phyloP scores from a whole-genome alignment of 768 basidiomycete species.

The Butyriboletus loyo region DNA sequence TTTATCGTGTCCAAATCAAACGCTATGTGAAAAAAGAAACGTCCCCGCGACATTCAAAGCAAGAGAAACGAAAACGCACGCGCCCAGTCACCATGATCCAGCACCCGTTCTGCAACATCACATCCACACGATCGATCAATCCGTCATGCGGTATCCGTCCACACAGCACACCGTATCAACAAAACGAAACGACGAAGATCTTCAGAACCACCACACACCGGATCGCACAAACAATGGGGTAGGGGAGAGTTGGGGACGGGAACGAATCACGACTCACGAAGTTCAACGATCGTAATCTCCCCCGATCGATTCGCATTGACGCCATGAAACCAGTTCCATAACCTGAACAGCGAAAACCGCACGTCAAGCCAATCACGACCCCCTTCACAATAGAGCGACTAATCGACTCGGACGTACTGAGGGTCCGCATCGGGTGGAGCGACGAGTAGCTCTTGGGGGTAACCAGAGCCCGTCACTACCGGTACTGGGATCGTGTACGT shows the following conservation, averaged over 20 bases:
- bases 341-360: slow-evolving; percentile 37
- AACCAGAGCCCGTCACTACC: background rate
- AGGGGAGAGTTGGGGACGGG: too few relatives aligned
- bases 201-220: background rate
- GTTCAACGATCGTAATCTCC: slow-evolving; percentile 59
- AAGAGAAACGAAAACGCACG: slow-evolving; percentile 43
- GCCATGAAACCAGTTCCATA: slow-evolving; percentile 70
- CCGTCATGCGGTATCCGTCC: too few relatives aligned
- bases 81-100: slow-evolving; percentile 70
- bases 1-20: slow-evolving; percentile 88
- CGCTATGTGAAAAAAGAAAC: slow-evolving; percentile 36
- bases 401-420: slow-evolving; percentile 52
- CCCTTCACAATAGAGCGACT: too few relatives aligned
- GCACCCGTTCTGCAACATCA: slow-evolving; percentile 28
- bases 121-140: background rate
- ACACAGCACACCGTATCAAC: too few relatives aligned
- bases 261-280: slow-evolving; percentile 65
- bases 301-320: slow-evolving; percentile 73
- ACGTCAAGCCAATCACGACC: background rate
- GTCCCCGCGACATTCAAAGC: background rate
- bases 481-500: background rate
- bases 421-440: slow-evolving; percentile 62
- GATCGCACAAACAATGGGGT: background rate
- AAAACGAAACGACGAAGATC: background rate
- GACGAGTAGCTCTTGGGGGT: background rate